phyloP scores from a whole-genome alignment of 2,329 filamentous ascomycete species.

The Helotiales sp. region DNA sequence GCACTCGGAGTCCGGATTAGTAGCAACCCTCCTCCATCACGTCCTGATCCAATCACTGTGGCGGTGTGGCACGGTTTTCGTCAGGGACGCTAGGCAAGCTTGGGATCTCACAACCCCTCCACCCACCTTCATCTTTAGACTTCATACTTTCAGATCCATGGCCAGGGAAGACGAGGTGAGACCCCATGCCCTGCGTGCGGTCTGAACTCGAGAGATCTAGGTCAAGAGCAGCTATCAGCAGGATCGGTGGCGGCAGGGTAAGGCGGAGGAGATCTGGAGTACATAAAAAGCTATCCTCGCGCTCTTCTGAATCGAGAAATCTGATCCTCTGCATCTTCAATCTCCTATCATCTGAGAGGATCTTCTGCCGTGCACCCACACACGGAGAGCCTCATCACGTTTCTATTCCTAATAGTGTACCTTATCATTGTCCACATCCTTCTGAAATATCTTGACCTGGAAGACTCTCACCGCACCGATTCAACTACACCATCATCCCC shows the following conservation, averaged over 20 bases:
- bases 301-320: slow-evolving; percentile 16
- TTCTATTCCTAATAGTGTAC: background rate
- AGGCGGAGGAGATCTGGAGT: slow-evolving; percentile 13
- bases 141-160: slow-evolving; percentile 10
- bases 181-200: slow-evolving; percentile 20
- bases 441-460: background rate
- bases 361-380: slow-evolving; percentile 23
- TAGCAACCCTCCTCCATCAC: background rate
- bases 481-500: background rate
- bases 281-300: slow-evolving; percentile 25
- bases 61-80: background rate
- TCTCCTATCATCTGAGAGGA: slow-evolving; percentile 16
- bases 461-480: background rate
- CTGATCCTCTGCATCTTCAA: slow-evolving; percentile 15
- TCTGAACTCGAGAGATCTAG: slow-evolving; percentile 18
- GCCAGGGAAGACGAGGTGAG: slow-evolving; percentile 22
- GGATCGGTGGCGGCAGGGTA: slow-evolving; percentile 17
- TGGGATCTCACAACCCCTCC: background rate
- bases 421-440: background rate
- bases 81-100: no score
- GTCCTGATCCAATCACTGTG: background rate
- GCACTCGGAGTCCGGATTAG: background rate
- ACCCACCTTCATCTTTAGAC: slow-evolving; percentile 10
- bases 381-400: slow-evolving; percentile 21
- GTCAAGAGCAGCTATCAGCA: slow-evolving; percentile 30